These are phyloP conservation scores for Talaromyces amestolkiae DNA, from an alignment of 2,329 filamentous ascomycete species.

Conservation along the genomic window DNA sequence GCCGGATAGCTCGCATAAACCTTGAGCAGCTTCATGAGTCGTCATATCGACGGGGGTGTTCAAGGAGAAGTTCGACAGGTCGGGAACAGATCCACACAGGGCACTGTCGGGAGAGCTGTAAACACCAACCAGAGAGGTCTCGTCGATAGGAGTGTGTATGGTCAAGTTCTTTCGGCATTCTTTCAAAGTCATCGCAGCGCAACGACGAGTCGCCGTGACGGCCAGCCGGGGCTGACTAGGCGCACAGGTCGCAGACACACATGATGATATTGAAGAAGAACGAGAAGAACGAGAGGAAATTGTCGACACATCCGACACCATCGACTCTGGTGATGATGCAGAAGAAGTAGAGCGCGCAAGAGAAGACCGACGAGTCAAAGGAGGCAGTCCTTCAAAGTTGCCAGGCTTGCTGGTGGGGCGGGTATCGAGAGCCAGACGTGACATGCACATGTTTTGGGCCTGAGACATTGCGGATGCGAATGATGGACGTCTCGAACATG, in stretches of 20 bases:
- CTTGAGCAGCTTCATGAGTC: constrained; percentile 41
- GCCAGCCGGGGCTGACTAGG: constrained; percentile 35
- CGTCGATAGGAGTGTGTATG: constrained; percentile 40
- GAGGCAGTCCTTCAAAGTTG: constrained; percentile 49
- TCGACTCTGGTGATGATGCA: constrained; percentile 59
- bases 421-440: constrained; percentile 56
- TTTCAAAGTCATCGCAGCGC: constrained; percentile 39
- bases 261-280: constrained; percentile 50
- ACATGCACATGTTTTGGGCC: constrained; percentile 54
- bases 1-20: constrained; percentile 42
- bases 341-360: constrained; percentile 54
- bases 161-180: constrained; percentile 36
- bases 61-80: constrained; percentile 37
- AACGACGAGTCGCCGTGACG: constrained; percentile 42
- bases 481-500: constrained; percentile 52
- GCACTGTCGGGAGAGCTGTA: constrained; percentile 37
- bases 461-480: constrained; percentile 60
- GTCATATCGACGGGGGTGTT: constrained; percentile 30
- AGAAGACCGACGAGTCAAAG: constrained; percentile 50
- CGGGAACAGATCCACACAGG: constrained; percentile 28
- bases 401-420: constrained; percentile 37
- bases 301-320: constrained; percentile 59
- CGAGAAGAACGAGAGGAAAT: constrained; percentile 55
- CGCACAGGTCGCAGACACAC: constrained; percentile 34
- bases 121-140: constrained; percentile 32